Evolutionary conservation across 1,284 basidiomycete genomes (phyloP).

Genomic region (Fistulinella cinereoalba): DNA sequence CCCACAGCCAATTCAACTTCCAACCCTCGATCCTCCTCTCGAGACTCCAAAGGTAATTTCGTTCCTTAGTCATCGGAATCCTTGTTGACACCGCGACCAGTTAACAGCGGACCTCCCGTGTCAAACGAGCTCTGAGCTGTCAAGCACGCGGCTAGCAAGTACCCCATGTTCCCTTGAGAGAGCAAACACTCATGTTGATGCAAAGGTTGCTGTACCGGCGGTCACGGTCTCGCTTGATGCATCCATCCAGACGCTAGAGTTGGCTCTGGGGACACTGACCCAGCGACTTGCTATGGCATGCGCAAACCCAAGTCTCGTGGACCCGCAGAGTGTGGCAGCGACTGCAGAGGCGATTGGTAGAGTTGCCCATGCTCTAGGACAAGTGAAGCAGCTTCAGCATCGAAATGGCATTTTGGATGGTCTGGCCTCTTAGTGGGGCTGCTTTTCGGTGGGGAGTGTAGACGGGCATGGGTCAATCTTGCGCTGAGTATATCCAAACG

Average conservation of each 20-base stretch:
- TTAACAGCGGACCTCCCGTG: constrained; percentile 18
- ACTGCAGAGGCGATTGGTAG: constrained; percentile 71
- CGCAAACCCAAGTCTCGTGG: constrained; percentile 37
- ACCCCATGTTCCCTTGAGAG: not conserved
- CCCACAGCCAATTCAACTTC: constrained; percentile 32
- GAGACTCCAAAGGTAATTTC: constrained; percentile 30
- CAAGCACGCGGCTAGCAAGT: constrained; percentile 17
- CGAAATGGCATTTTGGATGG: constrained; percentile 14
- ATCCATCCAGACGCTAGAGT: constrained; percentile 49
- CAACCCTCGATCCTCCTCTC: constrained; percentile 30
- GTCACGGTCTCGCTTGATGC: constrained; percentile 25
- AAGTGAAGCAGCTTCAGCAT: constrained; percentile 56
- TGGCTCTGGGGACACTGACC: constrained; percentile 53
- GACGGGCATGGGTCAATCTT: too few species aligned
- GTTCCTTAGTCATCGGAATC: not conserved
- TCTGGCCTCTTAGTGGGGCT: constrained; percentile 21
- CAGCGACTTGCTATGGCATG: constrained; percentile 48
- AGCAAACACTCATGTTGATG: constrained; percentile 1
- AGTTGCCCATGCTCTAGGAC: constrained; percentile 58
- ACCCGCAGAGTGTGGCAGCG: constrained; percentile 50
- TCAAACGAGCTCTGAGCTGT: constrained; percentile 16
- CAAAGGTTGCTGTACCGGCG: constrained; percentile 16
- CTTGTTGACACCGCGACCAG: constrained; percentile 19
- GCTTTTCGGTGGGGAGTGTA: too few species aligned
- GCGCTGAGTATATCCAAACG: too few species aligned